Conservation (phyloP, 169 alveolate species). For the Pseudocohnilembus persalinus region DNA sequence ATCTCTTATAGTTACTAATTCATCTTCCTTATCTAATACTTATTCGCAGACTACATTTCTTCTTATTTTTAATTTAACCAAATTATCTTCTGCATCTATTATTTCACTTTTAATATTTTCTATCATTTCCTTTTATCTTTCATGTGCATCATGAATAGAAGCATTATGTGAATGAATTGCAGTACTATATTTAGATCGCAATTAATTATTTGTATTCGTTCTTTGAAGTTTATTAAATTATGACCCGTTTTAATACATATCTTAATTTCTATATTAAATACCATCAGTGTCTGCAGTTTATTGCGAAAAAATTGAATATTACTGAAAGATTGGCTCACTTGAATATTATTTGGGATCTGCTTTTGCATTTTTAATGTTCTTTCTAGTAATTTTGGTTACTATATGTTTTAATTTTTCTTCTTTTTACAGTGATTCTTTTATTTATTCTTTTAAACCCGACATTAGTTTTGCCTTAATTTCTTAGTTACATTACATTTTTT, state of each 20-base stretch:
- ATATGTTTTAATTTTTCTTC: not conserved
- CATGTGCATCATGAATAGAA: not conserved
- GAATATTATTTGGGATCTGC: not conserved
- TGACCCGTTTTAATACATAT: not conserved
- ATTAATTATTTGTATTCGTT: no score
- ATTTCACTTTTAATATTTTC: not conserved
- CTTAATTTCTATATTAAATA: no score
- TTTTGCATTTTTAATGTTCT: not conserved
- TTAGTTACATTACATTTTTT: not conserved
- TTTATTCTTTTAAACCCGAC: not conserved
- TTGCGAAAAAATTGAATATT: not conserved
- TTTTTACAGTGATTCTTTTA: not conserved
- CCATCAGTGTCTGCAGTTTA: not conserved
- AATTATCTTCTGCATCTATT: not conserved
- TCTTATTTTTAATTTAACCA: not conserved
- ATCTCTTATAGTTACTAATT: no score
- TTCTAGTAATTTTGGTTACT: not conserved
- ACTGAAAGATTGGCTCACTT: not conserved
- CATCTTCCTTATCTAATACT: not conserved
- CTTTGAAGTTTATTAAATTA: no score
- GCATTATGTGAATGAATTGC: not conserved
- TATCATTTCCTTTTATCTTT: not conserved
- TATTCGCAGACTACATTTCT: not conserved
- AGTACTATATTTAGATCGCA: no score
- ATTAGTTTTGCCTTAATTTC: not conserved